These are phyloP conservation scores for Mucor circinelloides DNA, from an alignment of 371 early-diverging fungal species.

Conservation along the genomic window DNA sequence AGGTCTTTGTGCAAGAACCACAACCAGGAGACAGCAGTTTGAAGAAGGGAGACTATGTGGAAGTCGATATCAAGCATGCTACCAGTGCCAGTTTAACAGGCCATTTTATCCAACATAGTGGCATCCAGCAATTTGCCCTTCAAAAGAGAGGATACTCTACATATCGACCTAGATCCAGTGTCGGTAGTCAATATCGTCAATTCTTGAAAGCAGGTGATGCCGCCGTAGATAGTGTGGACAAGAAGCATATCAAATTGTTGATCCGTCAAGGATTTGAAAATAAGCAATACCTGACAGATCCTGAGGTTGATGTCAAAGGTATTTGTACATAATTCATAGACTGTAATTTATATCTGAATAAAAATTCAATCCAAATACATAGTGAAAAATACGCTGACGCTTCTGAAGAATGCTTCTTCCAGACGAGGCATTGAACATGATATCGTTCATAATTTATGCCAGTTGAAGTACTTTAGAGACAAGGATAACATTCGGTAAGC, in stretches of 20 bases:
- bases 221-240: conserved; percentile 4
- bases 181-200: conserved; percentile 12
- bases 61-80: conserved; percentile 30
- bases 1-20: conserved; percentile 46
- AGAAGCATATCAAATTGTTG: conserved; percentile 9
- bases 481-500: conserved; percentile 21
- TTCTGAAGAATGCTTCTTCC: conserved; percentile 20
- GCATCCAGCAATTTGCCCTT: conserved; percentile 23
- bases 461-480: conserved; percentile 22
- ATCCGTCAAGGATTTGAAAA: conserved; percentile 29
- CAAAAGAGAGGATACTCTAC: conserved; percentile 5
- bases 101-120: conserved; percentile 9
- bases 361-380: not conserved
- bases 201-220: conserved; percentile 23
- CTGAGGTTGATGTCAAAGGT: conserved; percentile 17
- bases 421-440: conserved; percentile 21
- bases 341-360: not conserved
- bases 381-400: conserved; percentile 27
- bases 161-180: not conserved
- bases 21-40: not conserved
- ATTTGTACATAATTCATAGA: not conserved
- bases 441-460: conserved; percentile 26
- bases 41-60: conserved; percentile 41
- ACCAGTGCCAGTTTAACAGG: conserved; percentile 46
- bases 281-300: conserved; percentile 11